Conservation (phyloP, 2,329 filamentous ascomycete genomes). For the Diaporthe longicolla region DNA sequence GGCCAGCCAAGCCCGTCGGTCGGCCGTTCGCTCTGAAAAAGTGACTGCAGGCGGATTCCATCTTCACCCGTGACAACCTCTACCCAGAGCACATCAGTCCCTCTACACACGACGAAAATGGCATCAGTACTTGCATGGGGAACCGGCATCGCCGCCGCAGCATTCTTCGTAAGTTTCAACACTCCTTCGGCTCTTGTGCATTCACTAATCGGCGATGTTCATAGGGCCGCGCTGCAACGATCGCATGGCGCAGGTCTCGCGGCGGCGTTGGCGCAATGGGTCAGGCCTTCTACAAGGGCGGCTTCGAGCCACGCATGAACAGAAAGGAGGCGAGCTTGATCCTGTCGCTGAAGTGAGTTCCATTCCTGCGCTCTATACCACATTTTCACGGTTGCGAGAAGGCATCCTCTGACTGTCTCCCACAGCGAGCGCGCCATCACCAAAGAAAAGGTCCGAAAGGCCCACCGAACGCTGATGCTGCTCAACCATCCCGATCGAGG, state of each 20-base stretch:
- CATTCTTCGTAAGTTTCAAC: slow-evolving; percentile 68
- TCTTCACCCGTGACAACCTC: slow-evolving; percentile 36
- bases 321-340: slow-evolving; percentile 92
- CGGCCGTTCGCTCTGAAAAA: slow-evolving; percentile 34
- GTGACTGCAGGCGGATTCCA: slow-evolving; percentile 36
- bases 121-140: slow-evolving; percentile 71
- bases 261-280: slow-evolving; percentile 85
- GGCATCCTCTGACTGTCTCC: slow-evolving; percentile 26
- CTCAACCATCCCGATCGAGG: slow-evolving; percentile 98
- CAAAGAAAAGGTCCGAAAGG: slow-evolving; percentile 95
- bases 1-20: slow-evolving; percentile 15
- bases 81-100: not conserved
- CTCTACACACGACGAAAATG: slow-evolving; percentile 59
- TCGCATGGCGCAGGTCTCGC: slow-evolving; percentile 87
- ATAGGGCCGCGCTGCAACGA: slow-evolving; percentile 91
- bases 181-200: not conserved
- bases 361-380: no score
- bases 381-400: no score
- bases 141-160: slow-evolving; percentile 73
- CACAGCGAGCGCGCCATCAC: slow-evolving; percentile 86
- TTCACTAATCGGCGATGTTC: slow-evolving; percentile 36
- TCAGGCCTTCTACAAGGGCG: slow-evolving; percentile 96
- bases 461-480: slow-evolving; percentile 95
- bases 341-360: slow-evolving; percentile 87
- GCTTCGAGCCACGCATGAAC: slow-evolving; percentile 97